Conservation (phyloP, 139 green algal genomes). For the Coelastrella sp. region DNA sequence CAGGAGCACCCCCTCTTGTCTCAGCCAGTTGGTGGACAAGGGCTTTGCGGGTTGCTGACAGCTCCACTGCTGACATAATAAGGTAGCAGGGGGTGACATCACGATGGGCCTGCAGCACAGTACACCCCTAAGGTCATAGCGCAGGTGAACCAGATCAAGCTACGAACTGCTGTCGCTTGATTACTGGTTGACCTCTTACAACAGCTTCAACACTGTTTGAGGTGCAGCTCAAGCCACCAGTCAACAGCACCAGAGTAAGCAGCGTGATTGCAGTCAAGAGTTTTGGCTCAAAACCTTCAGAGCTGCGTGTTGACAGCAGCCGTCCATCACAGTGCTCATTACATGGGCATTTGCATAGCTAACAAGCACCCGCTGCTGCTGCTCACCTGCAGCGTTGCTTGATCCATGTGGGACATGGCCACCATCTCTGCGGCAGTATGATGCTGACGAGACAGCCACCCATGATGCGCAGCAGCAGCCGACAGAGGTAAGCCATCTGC, state of each 20-base stretch:
- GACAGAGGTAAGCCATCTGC: slow-evolving; percentile 48
- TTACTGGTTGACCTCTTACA: too few relatives aligned
- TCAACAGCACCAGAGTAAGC: too few relatives aligned
- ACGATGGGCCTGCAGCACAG: neutral
- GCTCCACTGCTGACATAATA: slow-evolving; percentile 54
- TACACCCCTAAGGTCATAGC: too few relatives aligned
- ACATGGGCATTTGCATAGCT: too few relatives aligned
- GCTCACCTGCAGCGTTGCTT: slow-evolving; percentile 34
- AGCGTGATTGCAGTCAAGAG: too few relatives aligned
- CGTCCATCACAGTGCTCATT: too few relatives aligned
- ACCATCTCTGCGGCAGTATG: slow-evolving; percentile 60
- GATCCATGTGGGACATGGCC: slow-evolving; percentile 18
- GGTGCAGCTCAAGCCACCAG: too few relatives aligned
- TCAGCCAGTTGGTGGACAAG: slow-evolving; percentile 9
- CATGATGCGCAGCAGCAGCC: slow-evolving; percentile 54
- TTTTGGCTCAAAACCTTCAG: too few relatives aligned
- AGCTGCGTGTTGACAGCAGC: neutral
- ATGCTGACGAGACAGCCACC: slow-evolving; percentile 62
- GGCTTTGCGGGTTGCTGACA: slow-evolving; percentile 47
- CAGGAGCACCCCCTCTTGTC: neutral
- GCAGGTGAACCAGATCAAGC: too few relatives aligned
- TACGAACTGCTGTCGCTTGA: too few relatives aligned
- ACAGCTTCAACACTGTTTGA: too few relatives aligned
- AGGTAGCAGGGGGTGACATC: slow-evolving; percentile 43
- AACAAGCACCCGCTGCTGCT: neutral